Percentiles rank a stretch among this genome's conserved stretches.
Conservation (phyloP, 2,329 filamentous ascomycete genomes). For the Kalaharituber pfeilii region DNA sequence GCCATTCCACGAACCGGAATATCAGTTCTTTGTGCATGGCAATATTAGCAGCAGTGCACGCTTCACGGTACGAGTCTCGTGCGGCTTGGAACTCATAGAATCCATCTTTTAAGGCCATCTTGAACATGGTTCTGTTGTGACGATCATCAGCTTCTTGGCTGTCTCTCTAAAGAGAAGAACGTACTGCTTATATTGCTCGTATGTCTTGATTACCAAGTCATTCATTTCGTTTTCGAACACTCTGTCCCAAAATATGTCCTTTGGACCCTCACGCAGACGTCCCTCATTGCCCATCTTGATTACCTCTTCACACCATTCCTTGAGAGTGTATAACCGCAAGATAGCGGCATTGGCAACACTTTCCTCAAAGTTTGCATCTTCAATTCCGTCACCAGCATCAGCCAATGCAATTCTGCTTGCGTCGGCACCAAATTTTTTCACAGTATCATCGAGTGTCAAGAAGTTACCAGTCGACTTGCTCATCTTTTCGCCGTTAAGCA, state of each 20-base stretch:
- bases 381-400: slow-evolving; percentile 83
- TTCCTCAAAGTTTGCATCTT: slow-evolving; percentile 96
- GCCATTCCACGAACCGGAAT: slow-evolving; percentile 66
- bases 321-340: slow-evolving; percentile 58
- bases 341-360: slow-evolving; percentile 83
- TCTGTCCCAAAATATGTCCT: slow-evolving; percentile 64
- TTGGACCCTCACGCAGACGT: slow-evolving; percentile 56
- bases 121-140: slow-evolving; percentile 50
- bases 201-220: slow-evolving; percentile 57
- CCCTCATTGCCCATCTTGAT: slow-evolving; percentile 43
- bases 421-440: slow-evolving; percentile 86
- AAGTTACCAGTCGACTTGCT: slow-evolving; percentile 96
- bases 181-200: slow-evolving; percentile 55
- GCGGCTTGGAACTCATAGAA: slow-evolving; percentile 85
- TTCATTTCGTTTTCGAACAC: slow-evolving; percentile 93
- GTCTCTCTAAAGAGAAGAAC: slow-evolving; percentile 17
- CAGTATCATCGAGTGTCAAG: slow-evolving; percentile 69
- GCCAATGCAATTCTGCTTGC: slow-evolving; percentile 80
- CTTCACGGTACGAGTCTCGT: slow-evolving; percentile 79
- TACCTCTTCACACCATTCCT: slow-evolving; percentile 85
- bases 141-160: slow-evolving; percentile 10
- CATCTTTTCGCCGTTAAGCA: slow-evolving; percentile 98
- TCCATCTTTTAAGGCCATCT: slow-evolving; percentile 66
- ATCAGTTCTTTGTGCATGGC: slow-evolving; percentile 75
- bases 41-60: slow-evolving; percentile 49